Percentiles rank a stretch among this genome's conserved stretches.
phyloP scores from a whole-genome alignment of 768 basidiomycete genomes.

The Xerocomellus chrysenteron region DNA sequence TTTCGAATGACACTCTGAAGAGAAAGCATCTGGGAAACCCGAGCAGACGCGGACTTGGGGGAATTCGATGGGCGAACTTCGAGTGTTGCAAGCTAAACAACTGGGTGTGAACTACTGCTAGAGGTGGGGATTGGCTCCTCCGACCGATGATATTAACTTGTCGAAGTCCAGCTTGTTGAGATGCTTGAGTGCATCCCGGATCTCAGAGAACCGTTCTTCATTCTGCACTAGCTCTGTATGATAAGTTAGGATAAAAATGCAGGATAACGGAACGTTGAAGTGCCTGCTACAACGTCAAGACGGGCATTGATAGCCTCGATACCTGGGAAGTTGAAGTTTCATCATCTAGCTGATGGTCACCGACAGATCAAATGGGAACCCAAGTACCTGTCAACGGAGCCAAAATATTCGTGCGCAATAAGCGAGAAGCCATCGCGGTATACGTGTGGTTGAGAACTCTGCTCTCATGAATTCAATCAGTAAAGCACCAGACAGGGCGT shows the following conservation, averaged over 20 bases:
- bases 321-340: slow-evolving; percentile 2
- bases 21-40: slow-evolving; percentile 77
- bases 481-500: background rate
- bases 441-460: slow-evolving; percentile 79
- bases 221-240: slow-evolving; percentile 67
- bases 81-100: slow-evolving; percentile 59
- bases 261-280: background rate
- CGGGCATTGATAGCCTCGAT: slow-evolving; percentile 70
- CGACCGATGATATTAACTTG: slow-evolving; percentile 72
- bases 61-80: slow-evolving; percentile 54
- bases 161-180: slow-evolving; percentile 86
- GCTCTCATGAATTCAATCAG: background rate
- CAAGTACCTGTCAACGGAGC: slow-evolving; percentile 74
- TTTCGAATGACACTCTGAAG: slow-evolving; percentile 71
- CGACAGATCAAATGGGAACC: background rate
- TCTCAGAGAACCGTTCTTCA: slow-evolving; percentile 69
- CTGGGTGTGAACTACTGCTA: background rate
- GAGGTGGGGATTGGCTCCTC: slow-evolving; percentile 4
- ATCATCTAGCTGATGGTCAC: background rate
- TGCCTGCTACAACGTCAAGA: slow-evolving; percentile 85
- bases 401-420: slow-evolving; percentile 76
- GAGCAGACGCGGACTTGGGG: slow-evolving; percentile 63
- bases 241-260: slow-evolving; percentile 1
- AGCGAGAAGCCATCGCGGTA: slow-evolving; percentile 86
- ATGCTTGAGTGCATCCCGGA: slow-evolving; percentile 65